Evolutionary conservation across 768 basidiomycete species (phyloP), one percentile per base, ranked within the genome.

Genomic region (Suillus lakei): DNA sequence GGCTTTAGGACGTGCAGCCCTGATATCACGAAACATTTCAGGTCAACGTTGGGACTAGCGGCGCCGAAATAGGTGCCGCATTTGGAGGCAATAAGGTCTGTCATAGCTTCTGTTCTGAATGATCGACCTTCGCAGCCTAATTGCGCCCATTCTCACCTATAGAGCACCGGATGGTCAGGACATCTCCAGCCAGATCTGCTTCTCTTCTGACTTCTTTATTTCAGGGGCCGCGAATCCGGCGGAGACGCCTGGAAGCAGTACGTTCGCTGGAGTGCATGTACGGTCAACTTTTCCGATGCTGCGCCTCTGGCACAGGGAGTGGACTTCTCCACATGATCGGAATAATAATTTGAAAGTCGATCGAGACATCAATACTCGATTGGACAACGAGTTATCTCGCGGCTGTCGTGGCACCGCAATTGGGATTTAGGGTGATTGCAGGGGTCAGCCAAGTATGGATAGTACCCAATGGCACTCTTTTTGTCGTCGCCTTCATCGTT

Each of bases 191-290:
- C 53, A 63, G 18, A 55, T 64, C 36, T 21, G 39, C 36, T 68
- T 61, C 63, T 34, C 26, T 43, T 63, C 71, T 73, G 44, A 76
- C 41, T 71, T 66, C 66, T 69, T 50, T 65, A 54, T 66, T 72
- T 34, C 69, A 91, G 91, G 95, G 97, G 97, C 23, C 88, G 97
- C 58, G 97, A 99, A 81, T 95, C 93, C 8, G 97, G 97, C 44
- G 96, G 96, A 61, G 97, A 98, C 77, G 92, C 96, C n/a, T 99
- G 97, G 97, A 96, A 96, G 77, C 93, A 97, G 77, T 96, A 96
- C 70, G 92, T 96, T 46, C 88, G 94, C 60, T 96, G 93, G 93
- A 90, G 91, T 77, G 88, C 91, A 54, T 96, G 93, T 76, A 98
- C 96, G 13, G 84, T 98, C 76, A 98, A 98, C 79, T 98, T 92